Evolutionary conservation across 306 rosid species (phyloP).

Genomic region (Acacia crassicarpa): DNA sequence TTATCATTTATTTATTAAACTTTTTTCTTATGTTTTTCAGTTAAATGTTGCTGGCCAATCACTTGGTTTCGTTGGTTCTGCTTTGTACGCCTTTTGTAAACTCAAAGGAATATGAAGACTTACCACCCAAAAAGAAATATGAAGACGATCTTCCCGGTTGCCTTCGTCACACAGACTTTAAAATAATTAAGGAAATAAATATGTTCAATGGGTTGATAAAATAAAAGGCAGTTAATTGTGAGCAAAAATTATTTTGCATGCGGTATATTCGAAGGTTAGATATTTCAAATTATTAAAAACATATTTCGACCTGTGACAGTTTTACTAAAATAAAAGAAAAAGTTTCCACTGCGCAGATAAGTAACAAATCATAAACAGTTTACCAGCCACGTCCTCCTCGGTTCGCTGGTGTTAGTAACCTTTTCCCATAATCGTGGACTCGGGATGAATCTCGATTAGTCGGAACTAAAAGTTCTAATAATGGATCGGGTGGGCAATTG

Average conservation of each 20-base stretch:
- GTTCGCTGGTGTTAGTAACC: too few relatives aligned
- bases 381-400: too few relatives aligned
- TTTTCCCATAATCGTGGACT: too few relatives aligned
- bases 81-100: constrained; percentile 70
- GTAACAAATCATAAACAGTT: background rate
- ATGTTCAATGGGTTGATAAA: background rate
- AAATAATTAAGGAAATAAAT: background rate
- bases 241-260: background rate
- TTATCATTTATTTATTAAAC: background rate
- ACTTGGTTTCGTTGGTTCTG: constrained; percentile 71
- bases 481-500: too few relatives aligned
- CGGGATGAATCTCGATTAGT: too few relatives aligned
- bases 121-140: constrained; percentile 10
- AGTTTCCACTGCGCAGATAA: too few relatives aligned
- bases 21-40: constrained; percentile 30
- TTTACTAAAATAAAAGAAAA: too few relatives aligned
- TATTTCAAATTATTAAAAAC: too few relatives aligned
- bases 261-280: background rate
- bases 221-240: background rate
- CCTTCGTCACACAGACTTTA: background rate
- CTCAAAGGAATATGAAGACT: constrained; percentile 51
- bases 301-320: background rate
- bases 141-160: constrained; percentile 17
- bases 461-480: too few relatives aligned
- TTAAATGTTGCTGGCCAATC: constrained; percentile 70